Percentiles rank a stretch among this genome's conserved stretches.
These are phyloP conservation scores for Arabis hirsuta DNA, from an alignment of 345 rosid genomes.

Conservation along the genomic window DNA sequence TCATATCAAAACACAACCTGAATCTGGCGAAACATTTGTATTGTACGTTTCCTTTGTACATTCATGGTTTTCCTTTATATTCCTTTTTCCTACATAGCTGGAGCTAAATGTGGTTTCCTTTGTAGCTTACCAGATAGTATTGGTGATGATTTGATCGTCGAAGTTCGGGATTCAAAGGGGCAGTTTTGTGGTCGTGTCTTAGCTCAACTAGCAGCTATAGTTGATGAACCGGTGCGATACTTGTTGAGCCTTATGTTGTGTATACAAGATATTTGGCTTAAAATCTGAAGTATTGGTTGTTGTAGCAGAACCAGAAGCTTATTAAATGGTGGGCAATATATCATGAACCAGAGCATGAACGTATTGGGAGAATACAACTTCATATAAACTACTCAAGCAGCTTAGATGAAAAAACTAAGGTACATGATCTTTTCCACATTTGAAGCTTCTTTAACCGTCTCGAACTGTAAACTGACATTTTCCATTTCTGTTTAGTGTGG, in stretches of 20 bases:
- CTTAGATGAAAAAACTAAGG: constrained; percentile 68
- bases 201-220: constrained; percentile 76
- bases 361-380: constrained; percentile 76
- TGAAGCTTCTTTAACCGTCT: constrained; percentile 3
- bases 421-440: not conserved
- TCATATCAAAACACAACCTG: constrained; percentile 71
- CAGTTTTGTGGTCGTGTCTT: constrained; percentile 72
- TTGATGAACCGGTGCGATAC: constrained; percentile 67
- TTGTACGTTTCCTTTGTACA: constrained; percentile 58
- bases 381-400: constrained; percentile 69
- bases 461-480: not conserved
- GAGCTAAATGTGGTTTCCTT: constrained; percentile 4
- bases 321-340: constrained; percentile 88
- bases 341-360: constrained; percentile 88
- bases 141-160: constrained; percentile 78
- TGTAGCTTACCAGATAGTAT: constrained; percentile 86
- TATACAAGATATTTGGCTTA: not conserved
- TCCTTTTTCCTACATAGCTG: not conserved
- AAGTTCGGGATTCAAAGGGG: constrained; percentile 80
- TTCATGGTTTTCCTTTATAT: not conserved
- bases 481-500: constrained; percentile 53
- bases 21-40: constrained; percentile 73
- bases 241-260: constrained; percentile 18
- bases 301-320: constrained; percentile 62
- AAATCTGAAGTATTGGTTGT: constrained; percentile 23